A percentile compares a stretch with the other conserved stretches of the same genome.
Conservation (phyloP, 345 rosid genomes). For the Rubroshorea leprosula region DNA sequence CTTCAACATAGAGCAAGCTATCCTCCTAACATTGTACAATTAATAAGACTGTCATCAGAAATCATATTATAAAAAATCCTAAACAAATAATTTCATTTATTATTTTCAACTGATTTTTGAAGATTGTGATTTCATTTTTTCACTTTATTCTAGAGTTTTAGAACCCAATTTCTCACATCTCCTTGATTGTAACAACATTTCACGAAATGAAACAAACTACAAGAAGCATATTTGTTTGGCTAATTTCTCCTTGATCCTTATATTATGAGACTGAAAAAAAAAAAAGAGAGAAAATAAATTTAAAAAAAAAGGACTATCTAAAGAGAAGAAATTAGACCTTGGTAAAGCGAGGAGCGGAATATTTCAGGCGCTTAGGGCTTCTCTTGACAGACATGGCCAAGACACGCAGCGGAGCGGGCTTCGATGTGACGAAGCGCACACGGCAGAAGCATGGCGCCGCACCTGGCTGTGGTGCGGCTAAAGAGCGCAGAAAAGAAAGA, state of each 20-base stretch:
- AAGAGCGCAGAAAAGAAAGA: constrained; percentile 12
- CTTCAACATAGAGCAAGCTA: constrained; percentile 60
- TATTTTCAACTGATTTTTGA: too few relatives aligned
- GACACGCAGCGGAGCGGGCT: constrained; percentile 21
- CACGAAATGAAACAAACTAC: too few relatives aligned
- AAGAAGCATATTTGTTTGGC: too few relatives aligned
- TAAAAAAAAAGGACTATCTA: background rate
- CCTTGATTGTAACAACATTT: too few relatives aligned
- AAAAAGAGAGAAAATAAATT: background rate
- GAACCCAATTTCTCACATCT: too few relatives aligned
- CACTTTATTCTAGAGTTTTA: too few relatives aligned
- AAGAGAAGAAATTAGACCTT: constrained; percentile 37
- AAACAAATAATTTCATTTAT: background rate
- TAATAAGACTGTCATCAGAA: background rate
- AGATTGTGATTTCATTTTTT: too few relatives aligned
- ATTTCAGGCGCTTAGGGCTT: constrained; percentile 93
- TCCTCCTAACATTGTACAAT: constrained; percentile 36
- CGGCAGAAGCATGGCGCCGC: constrained; percentile 15
- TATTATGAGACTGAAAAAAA: too few relatives aligned
- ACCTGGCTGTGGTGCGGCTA: constrained; percentile 12
- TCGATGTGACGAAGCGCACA: constrained; percentile 23
- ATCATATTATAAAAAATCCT: background rate
- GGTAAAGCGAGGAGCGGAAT: constrained; percentile 64
- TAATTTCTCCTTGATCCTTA: too few relatives aligned
- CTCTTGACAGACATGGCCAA: constrained; percentile 57